These are phyloP conservation scores for Globisporangium canariense DNA, from an alignment of 352 stramenopile genomes.

Conservation along the genomic window DNA sequence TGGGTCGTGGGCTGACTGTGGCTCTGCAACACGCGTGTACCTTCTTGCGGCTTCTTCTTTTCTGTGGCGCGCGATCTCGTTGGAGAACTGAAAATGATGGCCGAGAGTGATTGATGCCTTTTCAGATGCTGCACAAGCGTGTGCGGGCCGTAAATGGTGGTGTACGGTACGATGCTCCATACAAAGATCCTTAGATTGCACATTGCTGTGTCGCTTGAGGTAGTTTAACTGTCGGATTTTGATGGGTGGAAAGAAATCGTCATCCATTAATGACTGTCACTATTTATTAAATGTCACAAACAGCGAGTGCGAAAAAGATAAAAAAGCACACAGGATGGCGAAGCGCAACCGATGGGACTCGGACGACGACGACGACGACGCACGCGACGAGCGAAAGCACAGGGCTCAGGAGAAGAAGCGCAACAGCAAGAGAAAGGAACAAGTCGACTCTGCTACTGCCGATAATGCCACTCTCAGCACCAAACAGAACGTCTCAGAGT, in stretches of 20 bases:
- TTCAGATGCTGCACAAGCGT: neutral
- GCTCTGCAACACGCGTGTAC: neutral
- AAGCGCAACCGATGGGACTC: constrained; percentile 77
- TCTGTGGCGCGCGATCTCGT: neutral
- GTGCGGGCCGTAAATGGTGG: neutral
- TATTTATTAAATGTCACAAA: neutral
- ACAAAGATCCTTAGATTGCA: neutral
- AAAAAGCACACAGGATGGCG: constrained; percentile 6
- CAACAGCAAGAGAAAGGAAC: neutral
- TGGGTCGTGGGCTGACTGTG: neutral
- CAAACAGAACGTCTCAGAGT: neutral
- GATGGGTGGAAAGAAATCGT: neutral
- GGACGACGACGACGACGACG: constrained; percentile 31
- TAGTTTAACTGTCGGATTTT: constrained; percentile 6
- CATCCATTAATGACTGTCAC: neutral
- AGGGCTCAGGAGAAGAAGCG: constrained; percentile 11
- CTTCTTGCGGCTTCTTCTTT: neutral
- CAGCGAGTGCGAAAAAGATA: neutral
- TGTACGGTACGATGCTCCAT: constrained; percentile 2
- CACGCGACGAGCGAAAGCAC: constrained; percentile 4
- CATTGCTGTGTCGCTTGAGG: constrained; percentile 5
- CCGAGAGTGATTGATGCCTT: constrained; percentile 7
- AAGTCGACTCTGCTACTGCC: neutral
- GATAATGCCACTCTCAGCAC: neutral
- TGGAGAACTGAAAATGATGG: constrained; percentile 10